These are phyloP conservation scores for Metarhizium rileyi DNA, from an alignment of 2,329 filamentous ascomycete genomes.

Conservation along the genomic window DNA sequence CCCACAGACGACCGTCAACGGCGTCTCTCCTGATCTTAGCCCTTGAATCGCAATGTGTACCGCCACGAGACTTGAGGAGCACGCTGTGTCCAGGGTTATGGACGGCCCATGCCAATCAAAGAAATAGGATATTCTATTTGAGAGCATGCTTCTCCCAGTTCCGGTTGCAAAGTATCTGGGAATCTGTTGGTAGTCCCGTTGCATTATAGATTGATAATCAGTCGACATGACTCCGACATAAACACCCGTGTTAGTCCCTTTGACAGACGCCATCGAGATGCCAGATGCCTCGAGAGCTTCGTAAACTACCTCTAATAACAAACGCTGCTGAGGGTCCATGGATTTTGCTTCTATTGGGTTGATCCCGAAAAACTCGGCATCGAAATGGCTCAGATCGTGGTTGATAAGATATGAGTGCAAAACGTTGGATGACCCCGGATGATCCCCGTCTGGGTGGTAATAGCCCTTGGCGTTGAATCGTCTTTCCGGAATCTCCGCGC, in stretches of 20 bases:
- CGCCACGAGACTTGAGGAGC: slow-evolving; percentile 35
- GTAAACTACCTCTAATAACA: slow-evolving; percentile 29
- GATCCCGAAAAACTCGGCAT: slow-evolving; percentile 31
- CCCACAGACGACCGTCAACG: no score
- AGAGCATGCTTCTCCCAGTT: slow-evolving; percentile 29
- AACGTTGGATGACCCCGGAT: slow-evolving; percentile 13
- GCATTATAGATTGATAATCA: slow-evolving; percentile 9
- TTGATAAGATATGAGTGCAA: slow-evolving; percentile 28
- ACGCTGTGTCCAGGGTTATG: slow-evolving; percentile 41
- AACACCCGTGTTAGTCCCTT: slow-evolving; percentile 9
- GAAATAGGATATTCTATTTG: slow-evolving; percentile 37
- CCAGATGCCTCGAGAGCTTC: slow-evolving; percentile 31
- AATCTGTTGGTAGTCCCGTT: slow-evolving; percentile 7
- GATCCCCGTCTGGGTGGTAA: slow-evolving; percentile 20
- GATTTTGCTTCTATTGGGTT: slow-evolving; percentile 25
- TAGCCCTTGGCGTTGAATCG: slow-evolving; percentile 17
- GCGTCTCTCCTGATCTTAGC: no score
- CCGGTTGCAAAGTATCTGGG: slow-evolving; percentile 32
- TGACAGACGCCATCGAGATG: slow-evolving; percentile 17
- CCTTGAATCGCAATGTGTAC: no score
- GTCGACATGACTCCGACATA: slow-evolving; percentile 10
- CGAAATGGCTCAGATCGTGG: slow-evolving; percentile 23
- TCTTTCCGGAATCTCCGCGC: no score
- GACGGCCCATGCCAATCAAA: slow-evolving; percentile 37
- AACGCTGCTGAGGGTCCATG: slow-evolving; percentile 33